Evolutionary conservation across 1,284 basidiomycete species (phyloP), one percentile per base, ranked within the genome.

Genomic region (Melampsora americana): DNA sequence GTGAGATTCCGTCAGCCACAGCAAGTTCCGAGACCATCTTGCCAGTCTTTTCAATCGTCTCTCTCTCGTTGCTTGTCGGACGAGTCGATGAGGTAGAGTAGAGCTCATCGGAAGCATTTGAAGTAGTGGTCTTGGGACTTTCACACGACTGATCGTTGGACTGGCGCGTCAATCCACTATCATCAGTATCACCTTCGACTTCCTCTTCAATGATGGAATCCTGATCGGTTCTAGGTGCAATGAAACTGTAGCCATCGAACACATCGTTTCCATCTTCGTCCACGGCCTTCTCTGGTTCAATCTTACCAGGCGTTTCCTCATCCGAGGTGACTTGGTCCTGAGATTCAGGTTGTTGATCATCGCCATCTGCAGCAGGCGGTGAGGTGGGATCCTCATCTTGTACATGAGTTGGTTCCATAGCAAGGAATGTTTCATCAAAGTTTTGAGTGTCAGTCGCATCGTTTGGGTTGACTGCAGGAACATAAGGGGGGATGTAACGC

Each of bases 401-500:
- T 62, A 76, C 79, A 78, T 77, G 69, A 20, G 75, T 67, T 6
- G 69, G 75, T 11, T 77, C 78, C 56, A 96, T 95, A 81, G 93
- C 92, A 74, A 98, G 87, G 88, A 96, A 98, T 44, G 92, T 90
- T 80, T 95, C 92, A 83, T 98, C 95, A 83, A 98, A 99, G 84
- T 98, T 97, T 83, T 93, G 92, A 78, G 92, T 95, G 87, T 99
- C 95, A 81, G 90, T 90, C 79, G 94, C 93, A 83, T 96, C 92
- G 64, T 88, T 88, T 7, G 93, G 92, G 82, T 98, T 92, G 81
- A 95, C 92, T 23, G 92, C 90, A 26, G 95, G 94, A 80, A 95
- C 92, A 86, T 96, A 95, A n/a, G 95, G 95, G 81, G 95, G 93
- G 28, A 94, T 94, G 85, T 95, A 95, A 78, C 93, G 91, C 85